A percentile compares a stretch with the other conserved stretches of the same genome.
These are phyloP conservation scores for Zalaria sp. DNA, from an alignment of 2,329 filamentous ascomycete genomes.

Conservation along the genomic window DNA sequence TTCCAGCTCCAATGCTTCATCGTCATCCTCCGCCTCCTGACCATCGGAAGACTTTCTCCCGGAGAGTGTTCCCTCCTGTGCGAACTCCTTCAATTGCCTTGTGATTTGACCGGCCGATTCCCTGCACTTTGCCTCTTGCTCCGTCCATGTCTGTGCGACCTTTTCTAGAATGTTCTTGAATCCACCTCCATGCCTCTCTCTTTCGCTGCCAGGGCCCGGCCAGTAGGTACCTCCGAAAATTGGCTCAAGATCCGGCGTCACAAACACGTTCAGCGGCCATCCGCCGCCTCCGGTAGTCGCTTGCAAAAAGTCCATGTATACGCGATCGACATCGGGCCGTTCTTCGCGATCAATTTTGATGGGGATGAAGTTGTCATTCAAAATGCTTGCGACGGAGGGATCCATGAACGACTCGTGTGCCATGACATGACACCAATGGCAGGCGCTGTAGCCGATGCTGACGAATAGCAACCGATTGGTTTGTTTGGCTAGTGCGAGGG, in stretches of 20 bases:
- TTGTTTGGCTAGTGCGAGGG: conserved; percentile 60
- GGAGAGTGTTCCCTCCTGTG: conserved; percentile 65
- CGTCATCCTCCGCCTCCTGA: conserved; percentile 26
- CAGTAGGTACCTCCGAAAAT: conserved; percentile 96
- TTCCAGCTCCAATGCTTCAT: conserved; percentile 73
- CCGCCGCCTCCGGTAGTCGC: conserved; percentile 81
- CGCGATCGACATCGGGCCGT: conserved; percentile 81
- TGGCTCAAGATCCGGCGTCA: conserved; percentile 83
- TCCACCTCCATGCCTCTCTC: conserved; percentile 45
- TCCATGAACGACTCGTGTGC: conserved; percentile 84
- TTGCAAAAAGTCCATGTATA: conserved; percentile 98
- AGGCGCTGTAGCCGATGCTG: conserved; percentile 89
- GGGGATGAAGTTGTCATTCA: conserved; percentile 81
- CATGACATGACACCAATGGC: conserved; percentile 88
- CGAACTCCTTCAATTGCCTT: conserved; percentile 69
- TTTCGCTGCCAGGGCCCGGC: conserved; percentile 59
- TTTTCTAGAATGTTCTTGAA: conserved; percentile 77
- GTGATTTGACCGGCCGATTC: conserved; percentile 75
- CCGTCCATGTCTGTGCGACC: conserved; percentile 59
- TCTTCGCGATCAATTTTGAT: conserved; percentile 90
- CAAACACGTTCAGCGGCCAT: conserved; percentile 93
- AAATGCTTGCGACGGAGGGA: conserved; percentile 59
- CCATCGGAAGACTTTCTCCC: conserved; percentile 12
- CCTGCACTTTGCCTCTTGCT: conserved; percentile 70
- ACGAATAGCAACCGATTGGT: conserved; percentile 85